Base-by-base conservation (phyloP, 495 filamentous ascomycete species). In the Lepraria neglecta region DNA sequence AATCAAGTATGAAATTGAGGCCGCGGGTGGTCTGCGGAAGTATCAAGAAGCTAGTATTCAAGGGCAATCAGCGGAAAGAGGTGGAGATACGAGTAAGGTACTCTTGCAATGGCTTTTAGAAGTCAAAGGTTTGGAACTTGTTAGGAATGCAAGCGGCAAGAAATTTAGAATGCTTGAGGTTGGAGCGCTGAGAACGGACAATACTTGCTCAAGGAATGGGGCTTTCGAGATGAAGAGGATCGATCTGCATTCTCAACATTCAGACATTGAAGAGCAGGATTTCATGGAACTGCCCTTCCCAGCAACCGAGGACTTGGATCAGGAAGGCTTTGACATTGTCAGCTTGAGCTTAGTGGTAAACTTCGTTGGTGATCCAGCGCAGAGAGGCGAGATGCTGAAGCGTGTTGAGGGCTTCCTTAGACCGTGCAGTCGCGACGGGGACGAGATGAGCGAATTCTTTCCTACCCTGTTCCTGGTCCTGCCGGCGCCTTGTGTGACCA, bases 311-410 rank as follows among this genome's bases (percentile, higher is more conserved):
- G 31, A 35, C 7, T n/a, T 62, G 28, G 15, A 81, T 35, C 71
- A 75, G 0, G 85, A 92, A 47, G 75, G 74, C 33, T 97, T 97
- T 69, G 87, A 99, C 69, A 78, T 96, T 47, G 86, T 99, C 68
- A 94, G 89, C 64, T 80, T 99, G n/a, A 95, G 90, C 1, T 76
- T 99, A 54, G 95, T 99, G 10, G 79, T 99, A 24, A 99, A 99
- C 73, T 99, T 89, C 69, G 91, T 97, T 28, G 86, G 91, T 11
- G 82, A 88, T 64, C 78, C 89, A 15, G 73, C 70, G n/a, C 81
- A 75, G 21, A 80, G 91, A 64, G 94, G 94, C 12, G 84, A 89
- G 61, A 99, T 99, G 94, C 80, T 99, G 58, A 80, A 81, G 60
- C 84, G 91, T 48, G 83, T 89, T 54, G 78, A 82, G 43, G 69